These are phyloP conservation scores for Zygoascus sp. DNA, from an alignment of 1,139 yeast species.

Conservation along the genomic window DNA sequence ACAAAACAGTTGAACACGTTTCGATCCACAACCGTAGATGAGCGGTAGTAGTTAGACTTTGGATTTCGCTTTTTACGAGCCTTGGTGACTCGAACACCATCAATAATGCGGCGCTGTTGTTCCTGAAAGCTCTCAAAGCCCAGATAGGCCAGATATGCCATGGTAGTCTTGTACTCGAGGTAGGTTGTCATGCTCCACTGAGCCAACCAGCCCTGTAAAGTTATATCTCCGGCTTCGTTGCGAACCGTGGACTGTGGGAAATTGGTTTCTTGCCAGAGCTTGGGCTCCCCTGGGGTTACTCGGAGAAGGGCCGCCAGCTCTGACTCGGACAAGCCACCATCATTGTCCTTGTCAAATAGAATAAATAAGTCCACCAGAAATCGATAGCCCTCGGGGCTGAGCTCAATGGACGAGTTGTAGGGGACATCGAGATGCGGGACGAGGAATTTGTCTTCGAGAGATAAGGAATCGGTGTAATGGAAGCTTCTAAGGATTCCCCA, in stretches of 20 bases:
- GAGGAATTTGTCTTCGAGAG: slow-evolving; percentile 71
- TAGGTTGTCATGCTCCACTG: slow-evolving; percentile 97
- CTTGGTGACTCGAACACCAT: slow-evolving; percentile 77
- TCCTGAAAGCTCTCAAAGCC: slow-evolving; percentile 59
- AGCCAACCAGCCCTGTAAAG: slow-evolving; percentile 96
- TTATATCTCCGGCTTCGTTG: slow-evolving; percentile 82
- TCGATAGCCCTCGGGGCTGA: slow-evolving; percentile 89
- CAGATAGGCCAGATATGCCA: slow-evolving; percentile 81
- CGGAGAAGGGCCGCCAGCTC: slow-evolving; percentile 67
- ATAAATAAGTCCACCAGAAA: slow-evolving; percentile 86
- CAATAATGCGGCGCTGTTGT: slow-evolving; percentile 39
- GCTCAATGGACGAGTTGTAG: slow-evolving; percentile 73
- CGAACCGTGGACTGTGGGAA: slow-evolving; percentile 86
- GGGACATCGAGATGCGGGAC: slow-evolving; percentile 77
- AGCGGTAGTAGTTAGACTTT: slow-evolving; percentile 59
- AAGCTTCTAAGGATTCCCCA: slow-evolving; percentile 91
- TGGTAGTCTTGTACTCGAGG: slow-evolving; percentile 73
- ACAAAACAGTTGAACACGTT: slow-evolving; percentile 88
- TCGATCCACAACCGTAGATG: slow-evolving; percentile 59
- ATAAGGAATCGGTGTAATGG: slow-evolving; percentile 86
- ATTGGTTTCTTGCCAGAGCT: slow-evolving; percentile 75
- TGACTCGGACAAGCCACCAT: slow-evolving; percentile 78
- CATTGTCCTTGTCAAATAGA: slow-evolving; percentile 87
- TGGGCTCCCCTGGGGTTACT: slow-evolving; percentile 92
- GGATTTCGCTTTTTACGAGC: slow-evolving; percentile 56